Percentiles rank a stretch among this genome's conserved stretches.
phyloP scores from a whole-genome alignment of 2,329 filamentous ascomycete species.

The Fusarium incarnatum region DNA sequence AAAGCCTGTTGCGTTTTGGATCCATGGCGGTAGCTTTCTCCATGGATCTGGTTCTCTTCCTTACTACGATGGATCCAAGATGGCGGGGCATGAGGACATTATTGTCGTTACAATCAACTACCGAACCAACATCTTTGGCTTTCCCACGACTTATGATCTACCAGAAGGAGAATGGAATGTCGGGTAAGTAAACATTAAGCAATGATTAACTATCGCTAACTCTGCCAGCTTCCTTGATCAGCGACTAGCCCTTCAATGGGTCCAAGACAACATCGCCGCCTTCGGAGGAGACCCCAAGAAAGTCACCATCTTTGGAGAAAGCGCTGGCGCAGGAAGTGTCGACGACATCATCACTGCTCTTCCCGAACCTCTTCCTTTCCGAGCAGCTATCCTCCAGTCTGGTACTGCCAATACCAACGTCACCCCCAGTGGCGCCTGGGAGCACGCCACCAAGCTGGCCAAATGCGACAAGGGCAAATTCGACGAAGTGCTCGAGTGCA shows the following conservation, averaged over 20 bases:
- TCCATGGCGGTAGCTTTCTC: constrained; percentile 56
- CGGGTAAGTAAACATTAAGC: constrained; percentile 21
- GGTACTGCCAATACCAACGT: constrained; percentile 24
- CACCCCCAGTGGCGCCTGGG: constrained; percentile 29
- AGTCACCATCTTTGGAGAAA: constrained; percentile 66
- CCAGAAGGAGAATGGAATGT: constrained; percentile 35
- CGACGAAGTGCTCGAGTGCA: constrained; percentile 32
- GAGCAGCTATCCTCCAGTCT: constrained; percentile 47
- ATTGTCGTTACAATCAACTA: constrained; percentile 62
- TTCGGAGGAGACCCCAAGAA: constrained; percentile 61
- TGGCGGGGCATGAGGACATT: constrained; percentile 57
- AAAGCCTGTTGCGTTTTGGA: constrained; percentile 59
- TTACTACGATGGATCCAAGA: constrained; percentile 55
- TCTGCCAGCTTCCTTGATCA: constrained; percentile 48
- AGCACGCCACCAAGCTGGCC: constrained; percentile 4
- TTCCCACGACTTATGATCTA: constrained; percentile 49
- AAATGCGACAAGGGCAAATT: constrained; percentile 22
- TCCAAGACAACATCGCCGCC: constrained; percentile 61
- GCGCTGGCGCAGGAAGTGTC: constrained; percentile 68
- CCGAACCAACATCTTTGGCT: constrained; percentile 57
- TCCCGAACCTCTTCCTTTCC: constrained; percentile 46
- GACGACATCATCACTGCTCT: constrained; percentile 45
- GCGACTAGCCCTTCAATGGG: constrained; percentile 61
- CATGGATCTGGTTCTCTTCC: constrained; percentile 52
- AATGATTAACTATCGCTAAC: neutral